Conservation (phyloP, 352 stramenopile species). For the Blastocystis sp. region DNA sequence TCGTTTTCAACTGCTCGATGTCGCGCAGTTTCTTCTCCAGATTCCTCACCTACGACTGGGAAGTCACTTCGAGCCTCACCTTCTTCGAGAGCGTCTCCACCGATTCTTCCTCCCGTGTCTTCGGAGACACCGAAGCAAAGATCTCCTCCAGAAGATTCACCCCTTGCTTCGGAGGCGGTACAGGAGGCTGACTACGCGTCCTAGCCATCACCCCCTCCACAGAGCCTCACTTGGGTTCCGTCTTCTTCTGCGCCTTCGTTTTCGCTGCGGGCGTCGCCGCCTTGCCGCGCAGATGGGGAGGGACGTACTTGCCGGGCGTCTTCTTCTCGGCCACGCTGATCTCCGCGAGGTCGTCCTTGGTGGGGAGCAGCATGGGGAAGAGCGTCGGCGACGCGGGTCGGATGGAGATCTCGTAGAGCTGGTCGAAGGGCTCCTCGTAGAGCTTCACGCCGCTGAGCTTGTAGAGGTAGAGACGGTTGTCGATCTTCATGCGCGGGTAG, state of each 20-base stretch:
- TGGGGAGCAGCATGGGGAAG: neutral
- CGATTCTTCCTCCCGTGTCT: neutral
- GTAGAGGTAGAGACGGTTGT: conserved; percentile 33
- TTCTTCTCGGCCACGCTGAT: neutral
- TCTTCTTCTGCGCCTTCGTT: neutral
- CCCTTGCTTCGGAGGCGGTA: neutral
- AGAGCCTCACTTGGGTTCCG: neutral
- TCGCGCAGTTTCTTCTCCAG: conserved; percentile 12
- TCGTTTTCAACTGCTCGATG: neutral
- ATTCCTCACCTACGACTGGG: neutral
- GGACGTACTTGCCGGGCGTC: conserved; percentile 1
- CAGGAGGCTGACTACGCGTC: neutral
- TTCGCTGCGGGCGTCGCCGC: neutral
- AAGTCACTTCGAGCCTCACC: neutral
- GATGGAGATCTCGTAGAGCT: neutral
- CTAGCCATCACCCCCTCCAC: neutral
- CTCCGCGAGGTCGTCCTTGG: neutral
- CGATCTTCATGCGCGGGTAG: conserved; percentile 33
- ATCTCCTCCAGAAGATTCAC: neutral
- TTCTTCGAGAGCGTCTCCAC: neutral
- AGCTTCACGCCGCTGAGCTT: neutral
- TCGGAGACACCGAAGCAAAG: neutral
- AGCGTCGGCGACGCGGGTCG: neutral
- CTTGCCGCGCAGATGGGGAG: neutral
- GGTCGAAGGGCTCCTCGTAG: conserved; percentile 6